A percentile compares a stretch with the other conserved stretches of the same genome.
Conservation (phyloP, 257 asterid species). For the Nicotiana benthamiana region DNA sequence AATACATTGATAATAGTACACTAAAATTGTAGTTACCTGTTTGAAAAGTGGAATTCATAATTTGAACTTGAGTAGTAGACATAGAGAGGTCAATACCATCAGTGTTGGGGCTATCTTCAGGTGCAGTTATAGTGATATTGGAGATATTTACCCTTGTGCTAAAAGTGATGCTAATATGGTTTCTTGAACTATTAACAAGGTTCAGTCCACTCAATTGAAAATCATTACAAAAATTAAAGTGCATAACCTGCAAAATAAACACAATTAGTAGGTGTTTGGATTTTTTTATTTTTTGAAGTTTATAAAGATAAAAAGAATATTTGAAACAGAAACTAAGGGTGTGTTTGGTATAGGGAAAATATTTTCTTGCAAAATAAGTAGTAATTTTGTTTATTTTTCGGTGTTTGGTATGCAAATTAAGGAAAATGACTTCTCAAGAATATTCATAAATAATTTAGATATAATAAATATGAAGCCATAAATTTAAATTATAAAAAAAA, state of each 20-base stretch:
- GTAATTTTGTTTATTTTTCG: no score
- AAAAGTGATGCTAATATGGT: constrained; percentile 28
- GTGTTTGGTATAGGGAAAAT: no score
- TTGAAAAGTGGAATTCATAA: constrained; percentile 1
- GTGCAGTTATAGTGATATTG: constrained; percentile 5
- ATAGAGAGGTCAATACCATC: constrained; percentile 44
- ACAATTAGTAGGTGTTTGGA: background rate
- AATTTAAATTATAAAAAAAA: no score
- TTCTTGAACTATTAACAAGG: constrained; percentile 34
- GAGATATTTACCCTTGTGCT: constrained; percentile 24
- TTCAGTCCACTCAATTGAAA: constrained; percentile 31
- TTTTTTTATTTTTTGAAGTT: no score
- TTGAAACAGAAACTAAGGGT: no score
- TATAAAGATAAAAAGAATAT: no score
- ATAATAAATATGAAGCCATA: no score
- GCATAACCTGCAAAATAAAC: constrained; percentile 23
- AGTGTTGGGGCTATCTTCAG: constrained; percentile 37
- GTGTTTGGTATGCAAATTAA: no score
- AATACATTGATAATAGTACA: no score
- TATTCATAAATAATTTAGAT: no score
- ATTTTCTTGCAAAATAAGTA: no score
- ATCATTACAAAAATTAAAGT: constrained; percentile 31
- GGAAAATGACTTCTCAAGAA: no score
- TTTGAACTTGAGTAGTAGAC: constrained; percentile 19
- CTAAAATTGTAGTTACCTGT: background rate